Percentiles rank a stretch among this genome's conserved stretches.
phyloP scores from a whole-genome alignment of 1,139 yeast genomes.

The Pichia sp. region DNA sequence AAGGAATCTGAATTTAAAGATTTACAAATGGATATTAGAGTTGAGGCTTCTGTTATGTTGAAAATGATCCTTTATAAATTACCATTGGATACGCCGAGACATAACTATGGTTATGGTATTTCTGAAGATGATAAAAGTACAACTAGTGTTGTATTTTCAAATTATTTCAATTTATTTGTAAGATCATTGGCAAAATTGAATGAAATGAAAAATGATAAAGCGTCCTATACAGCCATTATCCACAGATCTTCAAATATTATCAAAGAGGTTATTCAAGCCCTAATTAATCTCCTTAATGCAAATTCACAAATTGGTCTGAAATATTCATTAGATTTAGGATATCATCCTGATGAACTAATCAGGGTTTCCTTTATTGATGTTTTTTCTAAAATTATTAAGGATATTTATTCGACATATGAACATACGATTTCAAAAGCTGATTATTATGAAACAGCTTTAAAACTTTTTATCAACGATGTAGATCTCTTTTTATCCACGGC shows the following conservation, averaged over 20 bases:
- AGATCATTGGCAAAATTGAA: constrained; percentile 63
- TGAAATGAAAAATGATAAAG: constrained; percentile 21
- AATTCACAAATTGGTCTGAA: constrained; percentile 76
- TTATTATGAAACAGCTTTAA: constrained; percentile 11
- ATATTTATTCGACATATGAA: constrained; percentile 6
- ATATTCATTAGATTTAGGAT: constrained; percentile 73
- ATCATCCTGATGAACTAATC: constrained; percentile 58
- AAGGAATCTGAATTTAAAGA: constrained; percentile 44
- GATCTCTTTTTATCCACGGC: constrained; percentile 28
- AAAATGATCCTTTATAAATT: constrained; percentile 48
- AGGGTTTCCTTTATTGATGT: constrained; percentile 72
- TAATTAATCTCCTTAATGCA: constrained; percentile 62
- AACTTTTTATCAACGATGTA: constrained; percentile 18
- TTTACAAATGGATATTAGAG: constrained; percentile 57
- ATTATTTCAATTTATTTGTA: constrained; percentile 64
- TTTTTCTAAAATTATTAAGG: constrained; percentile 54
- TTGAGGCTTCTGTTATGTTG: constrained; percentile 57
- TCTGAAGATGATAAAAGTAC: constrained; percentile 31
- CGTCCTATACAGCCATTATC: constrained; percentile 19
- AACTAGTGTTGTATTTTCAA: constrained; percentile 61
- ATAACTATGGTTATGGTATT: constrained; percentile 12
- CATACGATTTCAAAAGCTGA: constrained; percentile 22
- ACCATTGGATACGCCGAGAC: constrained; percentile 50
- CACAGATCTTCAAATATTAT: constrained; percentile 54
- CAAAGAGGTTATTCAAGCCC: constrained; percentile 60